Evolutionary conservation across 148 eudicot genomes (phyloP).

Genomic region (Simmondsia chinensis): DNA sequence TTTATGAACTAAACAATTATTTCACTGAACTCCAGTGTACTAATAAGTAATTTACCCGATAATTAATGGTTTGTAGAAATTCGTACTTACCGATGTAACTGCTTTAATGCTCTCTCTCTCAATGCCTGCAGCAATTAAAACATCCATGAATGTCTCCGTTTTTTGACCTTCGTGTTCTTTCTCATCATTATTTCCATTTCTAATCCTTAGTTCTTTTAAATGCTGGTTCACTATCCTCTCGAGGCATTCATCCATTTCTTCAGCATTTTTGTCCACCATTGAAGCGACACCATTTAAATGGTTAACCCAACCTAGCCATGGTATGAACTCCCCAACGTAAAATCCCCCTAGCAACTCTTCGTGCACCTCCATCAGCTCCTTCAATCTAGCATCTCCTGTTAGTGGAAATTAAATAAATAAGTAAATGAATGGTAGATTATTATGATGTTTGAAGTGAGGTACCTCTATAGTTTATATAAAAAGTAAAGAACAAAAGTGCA

Average conservation of each 20-base stretch:
- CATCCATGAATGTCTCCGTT: constrained; percentile 25
- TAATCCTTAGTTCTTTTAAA: not conserved
- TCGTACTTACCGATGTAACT: constrained; percentile 8
- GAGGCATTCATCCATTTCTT: constrained; percentile 18
- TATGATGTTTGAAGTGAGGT: too few species aligned
- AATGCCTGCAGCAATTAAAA: constrained; percentile 12
- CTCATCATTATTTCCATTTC: not conserved
- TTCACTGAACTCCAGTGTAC: too few species aligned
- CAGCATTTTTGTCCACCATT: constrained; percentile 7
- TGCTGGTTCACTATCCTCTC: constrained; percentile 14
- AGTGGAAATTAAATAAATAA: too few species aligned
- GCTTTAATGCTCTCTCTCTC: constrained; percentile 20
- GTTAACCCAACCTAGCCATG: constrained; percentile 21
- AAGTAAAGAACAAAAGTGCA: too few species aligned
- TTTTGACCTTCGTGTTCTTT: not conserved
- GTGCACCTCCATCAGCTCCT: constrained; percentile 1
- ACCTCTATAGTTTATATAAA: too few species aligned
- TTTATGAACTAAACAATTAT: too few species aligned
- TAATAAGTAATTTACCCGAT: too few species aligned
- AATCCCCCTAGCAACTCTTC: constrained; percentile 1
- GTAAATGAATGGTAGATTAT: too few species aligned
- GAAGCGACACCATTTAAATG: constrained; percentile 8
- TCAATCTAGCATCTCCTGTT: too few species aligned
- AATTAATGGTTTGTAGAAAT: too few species aligned
- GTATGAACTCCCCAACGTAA: constrained; percentile 14